Evolutionary conservation across 1,284 basidiomycete genomes (phyloP).

Genomic region (Neotropicomus parvogracilis): DNA sequence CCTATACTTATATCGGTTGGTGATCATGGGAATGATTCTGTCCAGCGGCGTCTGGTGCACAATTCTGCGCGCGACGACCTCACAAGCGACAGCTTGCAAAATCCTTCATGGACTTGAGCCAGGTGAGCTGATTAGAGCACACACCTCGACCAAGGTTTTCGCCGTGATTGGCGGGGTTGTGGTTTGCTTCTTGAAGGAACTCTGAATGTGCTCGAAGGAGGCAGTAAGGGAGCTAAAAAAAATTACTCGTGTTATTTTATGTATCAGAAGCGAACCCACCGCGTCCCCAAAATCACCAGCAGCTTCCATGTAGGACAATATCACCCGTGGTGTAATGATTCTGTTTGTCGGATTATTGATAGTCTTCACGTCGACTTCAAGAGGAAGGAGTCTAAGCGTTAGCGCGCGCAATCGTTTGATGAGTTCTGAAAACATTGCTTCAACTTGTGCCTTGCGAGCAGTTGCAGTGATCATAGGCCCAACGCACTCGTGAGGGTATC

Average conservation of each 20-base stretch:
- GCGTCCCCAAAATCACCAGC: constrained; percentile 79
- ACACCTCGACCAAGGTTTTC: constrained; percentile 79
- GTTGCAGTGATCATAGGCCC: neutral
- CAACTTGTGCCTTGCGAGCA: neutral
- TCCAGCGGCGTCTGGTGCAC: constrained; percentile 67
- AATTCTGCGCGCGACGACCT: constrained; percentile 81
- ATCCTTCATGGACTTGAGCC: neutral
- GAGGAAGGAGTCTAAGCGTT: constrained; percentile 74
- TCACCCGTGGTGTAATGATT: constrained; percentile 67
- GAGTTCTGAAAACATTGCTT: constrained; percentile 51
- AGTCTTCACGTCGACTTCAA: constrained; percentile 64
- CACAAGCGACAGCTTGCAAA: constrained; percentile 70
- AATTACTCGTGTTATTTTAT: neutral
- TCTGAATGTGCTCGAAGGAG: constrained; percentile 76
- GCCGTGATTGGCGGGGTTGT: constrained; percentile 77
- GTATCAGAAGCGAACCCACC: constrained; percentile 41
- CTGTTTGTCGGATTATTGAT: constrained; percentile 67
- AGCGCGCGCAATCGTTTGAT: constrained; percentile 78
- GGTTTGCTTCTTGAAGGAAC: constrained; percentile 73
- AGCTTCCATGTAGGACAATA: constrained; percentile 60
- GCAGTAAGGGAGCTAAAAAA: constrained; percentile 66
- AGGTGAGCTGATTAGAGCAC: constrained; percentile 14
- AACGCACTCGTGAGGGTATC: constrained; percentile 67
- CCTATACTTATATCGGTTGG: constrained; percentile 69
- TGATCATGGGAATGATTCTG: constrained; percentile 67